Evolutionary conservation across 805 yeast genomes (phyloP), one percentile per base, ranked within the genome.

Genomic region (Kuraishia hungarica): DNA sequence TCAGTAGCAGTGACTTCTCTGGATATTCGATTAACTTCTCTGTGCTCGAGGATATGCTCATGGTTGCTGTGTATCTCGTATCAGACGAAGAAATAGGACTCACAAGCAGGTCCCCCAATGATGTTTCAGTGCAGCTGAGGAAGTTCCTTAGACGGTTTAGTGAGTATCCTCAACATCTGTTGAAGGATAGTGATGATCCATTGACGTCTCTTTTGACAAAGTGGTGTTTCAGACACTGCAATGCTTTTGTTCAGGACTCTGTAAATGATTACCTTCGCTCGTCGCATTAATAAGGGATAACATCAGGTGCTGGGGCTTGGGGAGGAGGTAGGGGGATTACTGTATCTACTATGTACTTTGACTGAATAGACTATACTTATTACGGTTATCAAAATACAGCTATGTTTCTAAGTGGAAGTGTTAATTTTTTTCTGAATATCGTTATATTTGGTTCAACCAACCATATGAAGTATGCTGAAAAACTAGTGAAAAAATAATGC

Each of bases 201-300:
- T 57, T 22, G 60, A 56, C n/a, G 6, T 54, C 17, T 57, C 61
- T 21, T 49, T 13, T 39, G 56, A 55, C 17, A 39, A 54, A 22
- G 21, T 53, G 55, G 47, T 53, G 60, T n/a, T 55, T 61, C 19
- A 49, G 54, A 19, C 50, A 51, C 47, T 62, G 57, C 48, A 56
- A 53, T 51, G 52, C 54, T 13, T 52, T 55, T 26, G 51, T 39
- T 10, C 29, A 51, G 21, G 22, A 22, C 24, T 43, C 39, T 43
- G 46, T 39, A 23, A 11, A 35, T 26, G 51, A 28, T 35, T 54
- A 39, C 22, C 19, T 39, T 23, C 13, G 23, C n/a, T 24, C 35
- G 11, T 50, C 11, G 20, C 20, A 13, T n/a, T 48, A 10, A 22
- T 43, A n/a, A 20, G 28, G 23, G 39, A 55, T 58, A 49, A 8